phyloP scores from a whole-genome alignment of 2,329 filamentous ascomycete genomes.

The Colletotrichum sp. region DNA sequence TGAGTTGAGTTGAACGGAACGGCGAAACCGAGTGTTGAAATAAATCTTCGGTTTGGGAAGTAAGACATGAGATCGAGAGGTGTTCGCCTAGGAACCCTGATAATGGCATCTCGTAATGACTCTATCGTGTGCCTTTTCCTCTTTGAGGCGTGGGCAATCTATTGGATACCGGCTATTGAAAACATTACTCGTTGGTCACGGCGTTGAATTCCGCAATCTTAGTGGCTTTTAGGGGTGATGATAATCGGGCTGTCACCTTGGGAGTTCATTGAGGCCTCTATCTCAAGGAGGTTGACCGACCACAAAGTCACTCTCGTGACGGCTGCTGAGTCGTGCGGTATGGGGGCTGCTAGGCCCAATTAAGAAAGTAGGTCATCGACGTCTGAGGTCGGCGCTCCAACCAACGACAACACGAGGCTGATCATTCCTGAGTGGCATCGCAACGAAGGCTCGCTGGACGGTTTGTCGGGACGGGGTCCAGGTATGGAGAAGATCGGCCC shows the following conservation, averaged over 20 bases:
- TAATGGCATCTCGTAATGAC: neutral
- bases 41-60: neutral
- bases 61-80: neutral
- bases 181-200: neutral
- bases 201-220: neutral
- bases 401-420: neutral
- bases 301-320: neutral
- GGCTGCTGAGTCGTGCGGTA: neutral
- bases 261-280: neutral
- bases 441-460: neutral
- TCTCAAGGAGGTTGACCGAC: neutral
- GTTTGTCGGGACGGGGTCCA: neutral
- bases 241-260: neutral
- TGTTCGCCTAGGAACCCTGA: neutral
- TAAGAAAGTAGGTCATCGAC: neutral
- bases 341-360: neutral
- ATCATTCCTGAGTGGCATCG: neutral
- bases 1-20: neutral
- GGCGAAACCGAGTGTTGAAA: neutral
- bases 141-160: neutral
- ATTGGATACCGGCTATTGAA: neutral
- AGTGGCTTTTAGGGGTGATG: neutral
- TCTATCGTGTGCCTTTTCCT: neutral
- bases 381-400: neutral
- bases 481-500: neutral